phyloP scores from a whole-genome alignment of 2,329 filamentous ascomycete species.

The Claviceps arundinis region DNA sequence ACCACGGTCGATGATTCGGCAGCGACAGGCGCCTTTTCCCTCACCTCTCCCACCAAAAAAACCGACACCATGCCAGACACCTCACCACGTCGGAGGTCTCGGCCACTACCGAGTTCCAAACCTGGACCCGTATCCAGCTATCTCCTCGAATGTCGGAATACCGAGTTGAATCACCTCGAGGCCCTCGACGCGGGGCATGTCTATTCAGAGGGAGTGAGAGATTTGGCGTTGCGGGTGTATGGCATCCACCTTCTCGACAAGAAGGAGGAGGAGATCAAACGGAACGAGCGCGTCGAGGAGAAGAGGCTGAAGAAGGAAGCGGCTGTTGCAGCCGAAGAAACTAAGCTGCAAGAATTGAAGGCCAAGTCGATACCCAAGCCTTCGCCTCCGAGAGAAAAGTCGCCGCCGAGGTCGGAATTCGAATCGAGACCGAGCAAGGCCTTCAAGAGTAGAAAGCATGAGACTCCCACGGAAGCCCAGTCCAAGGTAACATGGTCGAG shows the following conservation, averaged over 20 bases:
- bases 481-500: background rate
- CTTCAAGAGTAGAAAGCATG: slow-evolving; percentile 9
- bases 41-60: background rate
- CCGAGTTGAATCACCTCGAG: slow-evolving; percentile 48
- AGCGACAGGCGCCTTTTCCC: background rate
- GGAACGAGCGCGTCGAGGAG: slow-evolving; percentile 32
- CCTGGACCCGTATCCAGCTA: slow-evolving; percentile 42
- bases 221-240: slow-evolving; percentile 34
- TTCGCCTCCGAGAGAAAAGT: slow-evolving; percentile 17
- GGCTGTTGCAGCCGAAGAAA: slow-evolving; percentile 32
- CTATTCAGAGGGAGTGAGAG: slow-evolving; percentile 52
- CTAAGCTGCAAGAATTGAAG: slow-evolving; percentile 32
- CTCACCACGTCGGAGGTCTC: slow-evolving; percentile 26
- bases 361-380: slow-evolving; percentile 31
- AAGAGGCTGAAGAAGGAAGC: slow-evolving; percentile 32
- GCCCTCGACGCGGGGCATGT: slow-evolving; percentile 52
- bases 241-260: slow-evolving; percentile 33
- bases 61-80: slow-evolving; percentile 27
- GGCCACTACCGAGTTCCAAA: slow-evolving; percentile 28
- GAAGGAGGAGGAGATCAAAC: slow-evolving; percentile 28
- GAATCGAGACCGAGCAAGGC: background rate
- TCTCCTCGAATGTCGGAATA: slow-evolving; percentile 48
- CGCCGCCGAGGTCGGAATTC: background rate
- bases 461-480: slow-evolving; percentile 4
- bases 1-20: background rate